These are phyloP conservation scores for Coemansia sp. DNA, from an alignment of 192 early-diverging fungal species.

Conservation along the genomic window DNA sequence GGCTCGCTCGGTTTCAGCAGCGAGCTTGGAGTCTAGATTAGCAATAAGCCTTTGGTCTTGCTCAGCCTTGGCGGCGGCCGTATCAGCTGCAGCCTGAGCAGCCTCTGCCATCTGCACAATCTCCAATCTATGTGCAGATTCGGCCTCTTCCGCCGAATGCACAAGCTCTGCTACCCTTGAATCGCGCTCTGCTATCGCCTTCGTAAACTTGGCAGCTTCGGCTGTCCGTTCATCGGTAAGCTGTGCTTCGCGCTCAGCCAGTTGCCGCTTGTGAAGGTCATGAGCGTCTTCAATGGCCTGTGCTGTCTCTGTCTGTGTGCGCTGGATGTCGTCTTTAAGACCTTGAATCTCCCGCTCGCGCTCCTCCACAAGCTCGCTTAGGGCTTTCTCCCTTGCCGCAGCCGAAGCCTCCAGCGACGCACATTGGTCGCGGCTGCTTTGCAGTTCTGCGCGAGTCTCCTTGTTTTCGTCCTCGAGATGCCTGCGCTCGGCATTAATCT, in stretches of 20 bases:
- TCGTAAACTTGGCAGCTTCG: not conserved
- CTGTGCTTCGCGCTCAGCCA: conserved; percentile 10
- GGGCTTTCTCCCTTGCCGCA: conserved; percentile 9
- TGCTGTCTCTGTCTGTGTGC: not conserved
- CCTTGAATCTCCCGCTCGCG: conserved; percentile 5
- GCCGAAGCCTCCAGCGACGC: conserved; percentile 5
- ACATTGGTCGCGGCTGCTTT: conserved; percentile 9
- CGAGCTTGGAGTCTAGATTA: conserved; percentile 7
- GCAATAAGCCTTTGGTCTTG: conserved; percentile 8
- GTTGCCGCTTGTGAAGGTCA: not conserved
- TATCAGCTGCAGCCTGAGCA: conserved; percentile 13
- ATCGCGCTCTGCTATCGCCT: not conserved
- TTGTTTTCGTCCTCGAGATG: conserved; percentile 37
- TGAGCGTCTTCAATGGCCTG: conserved; percentile 1
- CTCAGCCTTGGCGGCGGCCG: not conserved
- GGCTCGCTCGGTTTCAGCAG: not conserved
- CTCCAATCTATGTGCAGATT: not conserved
- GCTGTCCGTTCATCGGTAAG: not conserved
- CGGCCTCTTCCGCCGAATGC: not conserved
- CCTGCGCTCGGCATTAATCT: conserved; percentile 49
- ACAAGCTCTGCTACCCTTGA: conserved; percentile 7
- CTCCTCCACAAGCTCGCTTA: conserved; percentile 10
- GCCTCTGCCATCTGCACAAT: not conserved
- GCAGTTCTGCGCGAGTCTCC: conserved; percentile 26
- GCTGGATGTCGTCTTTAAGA: conserved; percentile 5